Evolutionary conservation across 768 basidiomycete species (phyloP).

Genomic region (Sporobolomyces pararoseus): DNA sequence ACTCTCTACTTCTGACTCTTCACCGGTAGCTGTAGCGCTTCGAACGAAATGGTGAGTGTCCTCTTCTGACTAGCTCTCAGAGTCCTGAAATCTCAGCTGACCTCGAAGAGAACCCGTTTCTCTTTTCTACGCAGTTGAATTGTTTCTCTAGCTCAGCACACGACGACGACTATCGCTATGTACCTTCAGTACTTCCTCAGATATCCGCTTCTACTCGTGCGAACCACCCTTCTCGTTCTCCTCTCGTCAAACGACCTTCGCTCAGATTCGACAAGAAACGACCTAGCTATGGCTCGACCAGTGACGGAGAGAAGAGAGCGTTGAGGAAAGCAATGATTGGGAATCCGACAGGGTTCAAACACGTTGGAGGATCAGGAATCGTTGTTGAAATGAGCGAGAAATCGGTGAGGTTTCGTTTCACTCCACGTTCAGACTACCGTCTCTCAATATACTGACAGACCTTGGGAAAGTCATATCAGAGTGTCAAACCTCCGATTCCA

Average conservation of each 20-base stretch:
- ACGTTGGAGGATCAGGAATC: not conserved
- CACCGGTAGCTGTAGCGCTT: not conserved
- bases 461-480: too few species aligned
- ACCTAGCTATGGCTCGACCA: not conserved
- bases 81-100: not conserved
- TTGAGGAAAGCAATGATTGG: slow-evolving; percentile 7
- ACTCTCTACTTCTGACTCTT: not conserved
- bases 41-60: not conserved
- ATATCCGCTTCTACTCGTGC: not conserved
- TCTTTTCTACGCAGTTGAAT: not conserved
- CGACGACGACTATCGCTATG: not conserved
- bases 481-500: not conserved
- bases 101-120: not conserved
- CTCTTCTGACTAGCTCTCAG: not conserved
- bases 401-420: not conserved
- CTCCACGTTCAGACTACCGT: not conserved
- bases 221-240: not conserved
- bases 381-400: not conserved
- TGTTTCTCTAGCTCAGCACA: not conserved
- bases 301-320: slow-evolving; percentile 4
- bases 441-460: too few species aligned
- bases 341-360: not conserved
- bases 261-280: slow-evolving; percentile 6
- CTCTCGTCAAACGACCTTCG: not conserved
- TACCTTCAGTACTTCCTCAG: not conserved